phyloP scores from a whole-genome alignment of 352 stramenopile genomes.

The Phytopythium sindhum region DNA sequence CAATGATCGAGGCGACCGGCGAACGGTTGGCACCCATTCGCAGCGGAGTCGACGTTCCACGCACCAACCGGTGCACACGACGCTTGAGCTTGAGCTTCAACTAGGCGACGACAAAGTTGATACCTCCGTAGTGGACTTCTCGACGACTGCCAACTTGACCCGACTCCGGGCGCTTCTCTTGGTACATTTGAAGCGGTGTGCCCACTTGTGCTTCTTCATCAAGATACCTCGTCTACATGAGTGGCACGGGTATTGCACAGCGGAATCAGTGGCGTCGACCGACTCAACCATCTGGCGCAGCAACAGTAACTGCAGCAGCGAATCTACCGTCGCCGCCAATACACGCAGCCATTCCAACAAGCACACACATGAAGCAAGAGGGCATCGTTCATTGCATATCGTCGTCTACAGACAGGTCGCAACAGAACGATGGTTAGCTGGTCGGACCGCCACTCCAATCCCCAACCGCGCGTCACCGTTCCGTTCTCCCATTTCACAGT shows the following conservation, averaged over 20 bases:
- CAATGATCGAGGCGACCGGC: too few relatives aligned
- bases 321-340: neutral
- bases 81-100: too few relatives aligned
- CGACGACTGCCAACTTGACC: too few relatives aligned
- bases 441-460: constrained; percentile 9
- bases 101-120: neutral
- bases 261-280: neutral
- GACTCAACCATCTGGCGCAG: neutral
- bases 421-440: constrained; percentile 19
- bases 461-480: constrained; percentile 1
- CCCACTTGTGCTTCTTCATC: neutral
- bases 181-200: too few relatives aligned
- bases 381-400: constrained; percentile 22
- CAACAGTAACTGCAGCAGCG: neutral
- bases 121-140: neutral
- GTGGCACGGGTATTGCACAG: neutral
- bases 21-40: neutral
- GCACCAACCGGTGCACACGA: neutral
- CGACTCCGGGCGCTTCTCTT: neutral
- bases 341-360: constrained; percentile 6
- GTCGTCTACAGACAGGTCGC: constrained; percentile 20
- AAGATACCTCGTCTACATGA: neutral
- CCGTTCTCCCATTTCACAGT: constrained; percentile 6
- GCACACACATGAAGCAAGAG: constrained; percentile 9
- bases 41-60: neutral